Conservation (phyloP, 192 early-diverging fungal species). For the Chytriomyces sp. region DNA sequence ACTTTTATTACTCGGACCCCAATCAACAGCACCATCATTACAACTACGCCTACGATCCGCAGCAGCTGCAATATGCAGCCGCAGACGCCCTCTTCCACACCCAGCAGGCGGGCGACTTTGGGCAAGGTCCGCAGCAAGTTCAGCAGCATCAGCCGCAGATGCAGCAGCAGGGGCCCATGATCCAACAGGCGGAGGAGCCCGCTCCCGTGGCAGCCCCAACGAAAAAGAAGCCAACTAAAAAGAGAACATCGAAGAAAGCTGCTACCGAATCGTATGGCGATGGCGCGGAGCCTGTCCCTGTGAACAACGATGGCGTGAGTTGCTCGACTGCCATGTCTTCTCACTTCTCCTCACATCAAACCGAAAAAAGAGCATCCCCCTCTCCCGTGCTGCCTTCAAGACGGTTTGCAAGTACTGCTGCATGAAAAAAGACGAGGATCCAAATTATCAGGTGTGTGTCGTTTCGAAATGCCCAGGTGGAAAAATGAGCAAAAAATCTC, state of each 20-base stretch:
- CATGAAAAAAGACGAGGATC: constrained; percentile 25
- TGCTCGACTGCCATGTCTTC: not conserved
- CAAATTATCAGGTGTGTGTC: constrained; percentile 22
- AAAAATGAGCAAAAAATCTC: too few species aligned
- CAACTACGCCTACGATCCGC: not conserved
- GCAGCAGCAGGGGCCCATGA: constrained; percentile 3
- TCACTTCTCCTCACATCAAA: not conserved
- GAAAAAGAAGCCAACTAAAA: constrained; percentile 12
- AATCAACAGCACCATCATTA: not conserved
- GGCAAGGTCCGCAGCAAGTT: not conserved
- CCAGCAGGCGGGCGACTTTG: not conserved
- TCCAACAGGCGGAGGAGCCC: not conserved
- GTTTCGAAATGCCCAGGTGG: too few species aligned
- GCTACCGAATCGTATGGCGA: constrained; percentile 22
- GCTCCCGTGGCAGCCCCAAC: not conserved
- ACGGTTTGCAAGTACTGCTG: constrained; percentile 32
- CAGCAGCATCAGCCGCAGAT: constrained; percentile 8
- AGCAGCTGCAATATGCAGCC: not conserved
- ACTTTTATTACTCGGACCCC: not conserved
- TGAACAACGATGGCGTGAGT: constrained; percentile 29
- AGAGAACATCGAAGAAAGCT: not conserved
- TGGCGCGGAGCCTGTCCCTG: constrained; percentile 11
- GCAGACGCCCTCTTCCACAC: too few species aligned
- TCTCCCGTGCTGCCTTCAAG: constrained; percentile 26
- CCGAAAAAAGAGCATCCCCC: constrained; percentile 2